These are phyloP conservation scores for Debaryomyces coudertii DNA, from an alignment of 1,139 yeast species.

Conservation along the genomic window DNA sequence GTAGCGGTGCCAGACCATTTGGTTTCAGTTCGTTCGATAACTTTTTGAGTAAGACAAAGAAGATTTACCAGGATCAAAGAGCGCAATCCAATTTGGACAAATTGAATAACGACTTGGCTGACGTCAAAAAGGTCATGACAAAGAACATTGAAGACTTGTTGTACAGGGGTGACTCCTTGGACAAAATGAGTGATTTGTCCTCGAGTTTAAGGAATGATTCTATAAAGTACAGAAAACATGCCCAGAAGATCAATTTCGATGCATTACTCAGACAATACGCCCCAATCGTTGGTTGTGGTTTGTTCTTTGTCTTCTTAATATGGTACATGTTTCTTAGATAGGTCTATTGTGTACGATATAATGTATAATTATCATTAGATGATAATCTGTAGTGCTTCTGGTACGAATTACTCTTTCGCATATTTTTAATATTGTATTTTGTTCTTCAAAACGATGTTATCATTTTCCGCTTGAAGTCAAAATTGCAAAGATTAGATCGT, in stretches of 20 bases:
- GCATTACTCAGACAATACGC: constrained; percentile 87
- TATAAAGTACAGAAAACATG: constrained; percentile 84
- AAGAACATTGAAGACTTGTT: constrained; percentile 92
- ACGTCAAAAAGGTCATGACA: constrained; percentile 93
- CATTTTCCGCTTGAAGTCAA: background rate
- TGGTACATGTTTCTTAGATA: constrained; percentile 73
- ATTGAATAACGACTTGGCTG: constrained; percentile 84
- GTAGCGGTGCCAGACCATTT: constrained; percentile 74
- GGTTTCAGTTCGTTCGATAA: constrained; percentile 86
- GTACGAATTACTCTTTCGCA: constrained; percentile 3
- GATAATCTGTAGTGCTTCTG: background rate
- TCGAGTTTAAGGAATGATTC: constrained; percentile 80
- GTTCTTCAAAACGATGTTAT: no score
- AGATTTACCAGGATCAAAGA: constrained; percentile 86
- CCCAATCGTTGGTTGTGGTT: constrained; percentile 74
- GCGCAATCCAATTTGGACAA: constrained; percentile 88
- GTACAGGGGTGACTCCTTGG: constrained; percentile 93
- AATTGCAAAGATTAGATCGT: background rate
- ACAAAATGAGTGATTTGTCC: constrained; percentile 88
- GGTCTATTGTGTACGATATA: background rate
- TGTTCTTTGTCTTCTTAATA: constrained; percentile 73
- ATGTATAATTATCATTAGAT: background rate
- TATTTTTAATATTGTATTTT: background rate
- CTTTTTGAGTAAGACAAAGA: constrained; percentile 84
- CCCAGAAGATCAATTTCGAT: constrained; percentile 88